Evolutionary conservation across 1,284 basidiomycete species (phyloP).

Genomic region (Grifola frondosa): DNA sequence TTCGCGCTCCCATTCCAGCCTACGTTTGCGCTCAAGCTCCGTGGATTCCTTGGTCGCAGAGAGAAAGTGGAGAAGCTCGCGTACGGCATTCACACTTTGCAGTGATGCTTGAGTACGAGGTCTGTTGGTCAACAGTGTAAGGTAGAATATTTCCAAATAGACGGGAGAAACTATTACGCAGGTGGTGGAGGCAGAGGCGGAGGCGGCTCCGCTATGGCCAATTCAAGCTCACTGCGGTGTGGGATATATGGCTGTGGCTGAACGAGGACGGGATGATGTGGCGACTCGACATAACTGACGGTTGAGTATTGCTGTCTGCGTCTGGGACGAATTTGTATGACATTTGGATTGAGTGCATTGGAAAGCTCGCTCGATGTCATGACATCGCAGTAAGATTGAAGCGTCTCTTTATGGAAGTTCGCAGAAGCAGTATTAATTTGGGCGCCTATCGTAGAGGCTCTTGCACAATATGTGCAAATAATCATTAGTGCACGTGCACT

Average conservation of each 20-base stretch:
- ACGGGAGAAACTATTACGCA: slow-evolving; percentile 1
- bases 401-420: neutral
- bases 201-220: slow-evolving; percentile 52
- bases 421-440: neutral
- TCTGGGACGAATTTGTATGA: slow-evolving; percentile 38
- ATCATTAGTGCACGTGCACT: slow-evolving; percentile 16
- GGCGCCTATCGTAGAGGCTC: slow-evolving; percentile 22
- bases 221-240: slow-evolving; percentile 59
- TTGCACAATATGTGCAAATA: slow-evolving; percentile 33
- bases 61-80: slow-evolving; percentile 57
- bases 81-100: slow-evolving; percentile 42
- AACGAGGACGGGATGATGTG: slow-evolving; percentile 2
- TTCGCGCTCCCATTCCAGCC: slow-evolving; percentile 65
- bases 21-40: slow-evolving; percentile 55
- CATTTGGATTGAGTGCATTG: slow-evolving; percentile 71
- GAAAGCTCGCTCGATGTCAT: slow-evolving; percentile 68
- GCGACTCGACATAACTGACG: neutral
- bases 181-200: slow-evolving; percentile 28
- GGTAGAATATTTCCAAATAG: neutral
- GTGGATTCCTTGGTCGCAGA: slow-evolving; percentile 53
- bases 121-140: slow-evolving; percentile 6
- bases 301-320: slow-evolving; percentile 21
- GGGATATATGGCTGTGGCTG: slow-evolving; percentile 35
- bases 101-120: slow-evolving; percentile 1
- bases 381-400: slow-evolving; percentile 17